phyloP scores from a whole-genome alignment of 2,329 filamentous ascomycete genomes.

The Cladosporium velox region DNA sequence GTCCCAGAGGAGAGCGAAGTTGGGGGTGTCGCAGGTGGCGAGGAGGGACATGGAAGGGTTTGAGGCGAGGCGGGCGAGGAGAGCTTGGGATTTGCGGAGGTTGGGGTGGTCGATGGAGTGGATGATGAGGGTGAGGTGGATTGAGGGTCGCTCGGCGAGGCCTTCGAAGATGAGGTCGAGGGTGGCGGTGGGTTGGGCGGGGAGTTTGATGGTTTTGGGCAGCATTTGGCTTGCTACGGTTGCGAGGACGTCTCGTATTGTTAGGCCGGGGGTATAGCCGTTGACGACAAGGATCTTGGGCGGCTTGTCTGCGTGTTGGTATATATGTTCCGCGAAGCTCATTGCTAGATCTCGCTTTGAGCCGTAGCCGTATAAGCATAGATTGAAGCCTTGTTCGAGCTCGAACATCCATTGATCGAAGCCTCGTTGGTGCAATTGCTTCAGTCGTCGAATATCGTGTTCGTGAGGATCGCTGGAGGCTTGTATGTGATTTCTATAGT shows the following conservation, averaged over 20 bases:
- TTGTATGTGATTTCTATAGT: conserved; percentile 75
- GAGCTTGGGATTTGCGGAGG: conserved; percentile 73
- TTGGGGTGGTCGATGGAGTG: conserved; percentile 83
- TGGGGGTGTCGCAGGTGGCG: conserved; percentile 83
- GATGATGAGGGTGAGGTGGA: conserved; percentile 50
- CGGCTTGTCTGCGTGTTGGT: conserved; percentile 47
- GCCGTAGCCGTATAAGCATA: conserved; percentile 91
- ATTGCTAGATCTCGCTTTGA: conserved; percentile 78
- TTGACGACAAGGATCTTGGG: conserved; percentile 80
- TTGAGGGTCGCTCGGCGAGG: conserved; percentile 53
- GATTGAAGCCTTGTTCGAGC: conserved; percentile 78
- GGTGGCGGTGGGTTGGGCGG: conserved; percentile 68
- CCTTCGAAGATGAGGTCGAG: conserved; percentile 65
- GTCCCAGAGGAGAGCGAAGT: conserved; percentile 88
- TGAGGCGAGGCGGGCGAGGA: conserved; percentile 74
- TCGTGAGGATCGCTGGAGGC: conserved; percentile 68
- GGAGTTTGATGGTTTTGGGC: conserved; percentile 53
- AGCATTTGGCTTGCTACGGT: conserved; percentile 67
- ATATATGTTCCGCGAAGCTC: conserved; percentile 71
- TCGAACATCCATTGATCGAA: conserved; percentile 95
- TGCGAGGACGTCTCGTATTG: conserved; percentile 67
- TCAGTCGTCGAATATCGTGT: conserved; percentile 69
- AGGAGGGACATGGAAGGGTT: conserved; percentile 72
- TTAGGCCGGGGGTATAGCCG: conserved; percentile 71
- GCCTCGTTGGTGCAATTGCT: conserved; percentile 73